Conservation (phyloP, 1,284 basidiomycete species). For the Ceratobasidium sp. region DNA sequence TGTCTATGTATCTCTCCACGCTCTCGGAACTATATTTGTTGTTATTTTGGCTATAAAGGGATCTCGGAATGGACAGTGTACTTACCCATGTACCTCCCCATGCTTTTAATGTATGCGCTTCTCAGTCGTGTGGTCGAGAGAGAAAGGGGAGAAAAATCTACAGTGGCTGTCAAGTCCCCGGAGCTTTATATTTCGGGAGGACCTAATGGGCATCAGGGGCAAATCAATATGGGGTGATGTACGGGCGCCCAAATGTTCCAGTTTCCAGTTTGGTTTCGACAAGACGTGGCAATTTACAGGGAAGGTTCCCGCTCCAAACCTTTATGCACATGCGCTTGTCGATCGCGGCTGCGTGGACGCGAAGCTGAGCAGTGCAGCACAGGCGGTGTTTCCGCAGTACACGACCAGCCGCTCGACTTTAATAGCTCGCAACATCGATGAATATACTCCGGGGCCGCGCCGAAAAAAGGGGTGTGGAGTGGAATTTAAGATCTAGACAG, state of each 20-base stretch:
- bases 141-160: background rate
- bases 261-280: background rate
- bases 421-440: slow-evolving; percentile 9
- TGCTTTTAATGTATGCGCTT: slow-evolving; percentile 27
- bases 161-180: background rate
- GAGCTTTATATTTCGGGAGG: slow-evolving; percentile 18
- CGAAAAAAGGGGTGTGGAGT: too few relatives aligned
- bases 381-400: slow-evolving; percentile 11
- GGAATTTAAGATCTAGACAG: too few relatives aligned
- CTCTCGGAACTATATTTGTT: slow-evolving; percentile 33
- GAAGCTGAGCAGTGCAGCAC: background rate
- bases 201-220: slow-evolving; percentile 22
- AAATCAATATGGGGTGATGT: slow-evolving; percentile 31
- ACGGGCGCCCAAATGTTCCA: slow-evolving; percentile 9
- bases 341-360: background rate
- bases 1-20: slow-evolving; percentile 28
- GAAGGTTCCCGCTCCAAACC: background rate
- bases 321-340: background rate
- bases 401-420: background rate
- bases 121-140: background rate
- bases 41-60: slow-evolving; percentile 23
- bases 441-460: too few relatives aligned
- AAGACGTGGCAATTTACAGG: slow-evolving; percentile 9
- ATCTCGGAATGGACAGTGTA: slow-evolving; percentile 35
- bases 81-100: slow-evolving; percentile 32